These are phyloP conservation scores for Macrophomina pseudophaseolina DNA, from an alignment of 2,329 filamentous ascomycete genomes.

Conservation along the genomic window DNA sequence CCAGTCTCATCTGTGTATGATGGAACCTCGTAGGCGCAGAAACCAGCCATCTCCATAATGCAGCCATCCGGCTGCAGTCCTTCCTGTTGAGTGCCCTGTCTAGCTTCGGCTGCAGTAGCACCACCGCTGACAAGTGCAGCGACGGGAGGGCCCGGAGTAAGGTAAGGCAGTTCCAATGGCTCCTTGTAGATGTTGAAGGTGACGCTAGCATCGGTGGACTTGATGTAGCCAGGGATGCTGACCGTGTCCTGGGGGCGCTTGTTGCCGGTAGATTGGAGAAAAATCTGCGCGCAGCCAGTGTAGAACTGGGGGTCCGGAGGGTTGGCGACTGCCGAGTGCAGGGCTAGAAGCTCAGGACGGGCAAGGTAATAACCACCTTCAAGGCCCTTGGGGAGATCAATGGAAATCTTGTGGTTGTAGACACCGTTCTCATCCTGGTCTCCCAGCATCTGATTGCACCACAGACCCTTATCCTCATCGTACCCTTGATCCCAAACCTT, in stretches of 20 bases:
- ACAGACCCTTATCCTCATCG: slow-evolving; percentile 59
- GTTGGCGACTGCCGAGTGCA: slow-evolving; percentile 64
- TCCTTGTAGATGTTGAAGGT: slow-evolving; percentile 68
- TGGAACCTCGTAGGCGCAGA: slow-evolving; percentile 69
- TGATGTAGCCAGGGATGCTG: slow-evolving; percentile 70
- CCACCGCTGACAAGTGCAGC: slow-evolving; percentile 52
- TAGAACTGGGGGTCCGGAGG: slow-evolving; percentile 72
- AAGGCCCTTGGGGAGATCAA: slow-evolving; percentile 66
- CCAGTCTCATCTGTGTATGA: slow-evolving; percentile 60
- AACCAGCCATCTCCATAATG: slow-evolving; percentile 72
- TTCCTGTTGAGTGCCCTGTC: slow-evolving; percentile 44
- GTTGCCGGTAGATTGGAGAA: slow-evolving; percentile 58
- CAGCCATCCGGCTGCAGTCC: slow-evolving; percentile 63
- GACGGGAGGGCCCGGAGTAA: slow-evolving; percentile 62
- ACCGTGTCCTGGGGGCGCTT: slow-evolving; percentile 60
- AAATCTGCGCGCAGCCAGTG: slow-evolving; percentile 73
- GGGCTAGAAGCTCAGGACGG: slow-evolving; percentile 70
- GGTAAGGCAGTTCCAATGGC: slow-evolving; percentile 60
- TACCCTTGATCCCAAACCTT: slow-evolving; percentile 77
- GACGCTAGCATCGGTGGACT: slow-evolving; percentile 59
- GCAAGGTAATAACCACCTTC: slow-evolving; percentile 72
- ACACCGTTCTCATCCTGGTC: slow-evolving; percentile 65
- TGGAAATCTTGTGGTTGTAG: slow-evolving; percentile 55
- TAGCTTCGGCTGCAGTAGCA: slow-evolving; percentile 27
- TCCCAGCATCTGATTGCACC: slow-evolving; percentile 74